A percentile compares a stretch with the other conserved stretches of the same genome.
These are phyloP conservation scores for Melanopsichium pennsylvanicum DNA, from an alignment of 1,284 basidiomycete genomes.

Conservation along the genomic window DNA sequence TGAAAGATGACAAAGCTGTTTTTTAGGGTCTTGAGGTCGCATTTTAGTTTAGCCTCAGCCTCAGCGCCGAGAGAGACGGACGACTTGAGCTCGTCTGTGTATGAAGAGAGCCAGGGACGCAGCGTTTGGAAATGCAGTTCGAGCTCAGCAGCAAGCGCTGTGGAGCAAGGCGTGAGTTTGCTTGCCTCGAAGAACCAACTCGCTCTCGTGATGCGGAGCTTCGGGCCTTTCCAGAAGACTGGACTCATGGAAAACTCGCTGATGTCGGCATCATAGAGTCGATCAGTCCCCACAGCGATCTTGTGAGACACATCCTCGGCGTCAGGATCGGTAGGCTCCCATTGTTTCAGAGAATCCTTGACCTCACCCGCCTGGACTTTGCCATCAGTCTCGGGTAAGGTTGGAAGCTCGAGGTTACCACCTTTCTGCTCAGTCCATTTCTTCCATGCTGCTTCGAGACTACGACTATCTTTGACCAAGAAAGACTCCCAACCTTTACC, in stretches of 20 bases:
- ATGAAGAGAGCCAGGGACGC: constrained; percentile 67
- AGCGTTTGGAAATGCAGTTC: constrained; percentile 63
- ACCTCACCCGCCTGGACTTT: constrained; percentile 35
- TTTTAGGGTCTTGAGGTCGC: constrained; percentile 62
- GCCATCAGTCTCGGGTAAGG: constrained; percentile 26
- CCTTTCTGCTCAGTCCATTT: constrained; percentile 30
- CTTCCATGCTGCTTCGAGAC: constrained; percentile 39
- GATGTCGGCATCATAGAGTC: constrained; percentile 55
- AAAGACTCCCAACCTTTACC: constrained; percentile 41
- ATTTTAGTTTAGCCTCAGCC: constrained; percentile 70
- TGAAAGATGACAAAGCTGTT: constrained; percentile 69
- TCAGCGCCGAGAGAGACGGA: constrained; percentile 68
- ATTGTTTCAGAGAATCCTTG: constrained; percentile 18
- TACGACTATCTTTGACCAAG: constrained; percentile 32
- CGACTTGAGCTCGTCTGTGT: constrained; percentile 69
- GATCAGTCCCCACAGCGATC: constrained; percentile 47
- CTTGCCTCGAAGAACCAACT: constrained; percentile 69
- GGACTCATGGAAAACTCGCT: constrained; percentile 60
- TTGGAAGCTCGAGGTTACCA: constrained; percentile 31
- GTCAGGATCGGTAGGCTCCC: constrained; percentile 42
- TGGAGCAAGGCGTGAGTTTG: constrained; percentile 68
- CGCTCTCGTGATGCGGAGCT: constrained; percentile 69
- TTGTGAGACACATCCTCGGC: constrained; percentile 21
- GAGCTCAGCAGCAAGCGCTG: constrained; percentile 69
- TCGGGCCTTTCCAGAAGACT: constrained; percentile 70